Percentiles rank a stretch among this genome's conserved stretches.
phyloP scores from a whole-genome alignment of 1,284 basidiomycete species.

The Peniophora sp. region DNA sequence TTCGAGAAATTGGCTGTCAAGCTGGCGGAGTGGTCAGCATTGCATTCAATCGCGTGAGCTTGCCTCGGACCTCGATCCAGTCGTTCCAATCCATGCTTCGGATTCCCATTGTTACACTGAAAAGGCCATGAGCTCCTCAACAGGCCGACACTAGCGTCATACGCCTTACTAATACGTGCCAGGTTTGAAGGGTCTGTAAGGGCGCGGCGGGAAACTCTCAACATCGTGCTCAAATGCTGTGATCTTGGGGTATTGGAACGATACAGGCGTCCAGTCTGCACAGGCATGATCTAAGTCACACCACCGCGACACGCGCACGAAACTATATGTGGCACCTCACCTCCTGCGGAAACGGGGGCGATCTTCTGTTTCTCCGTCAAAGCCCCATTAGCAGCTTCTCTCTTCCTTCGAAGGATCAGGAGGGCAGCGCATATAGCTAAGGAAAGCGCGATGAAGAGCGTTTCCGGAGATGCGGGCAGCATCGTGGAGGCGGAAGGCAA shows the following conservation, averaged over 20 bases:
- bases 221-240: constrained; percentile 10
- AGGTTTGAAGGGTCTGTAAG: constrained; percentile 12
- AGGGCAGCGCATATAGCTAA: background rate
- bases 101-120: constrained; percentile 13
- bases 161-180: constrained; percentile 11
- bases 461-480: background rate
- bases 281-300: background rate
- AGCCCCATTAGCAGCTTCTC: background rate
- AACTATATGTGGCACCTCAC: too few relatives aligned
- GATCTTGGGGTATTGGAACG: constrained; percentile 39
- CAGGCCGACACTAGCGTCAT: background rate
- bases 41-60: background rate
- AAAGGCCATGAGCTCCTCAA: too few relatives aligned
- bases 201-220: constrained; percentile 12
- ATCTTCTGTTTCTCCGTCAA: background rate
- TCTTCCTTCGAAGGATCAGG: background rate
- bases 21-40: constrained; percentile 18
- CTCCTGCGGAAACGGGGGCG: background rate
- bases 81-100: constrained; percentile 11
- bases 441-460: background rate
- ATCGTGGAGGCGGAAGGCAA: background rate
- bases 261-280: constrained; percentile 40
- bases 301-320: background rate
- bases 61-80: constrained; percentile 13
- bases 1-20: constrained; percentile 45